Percentiles rank a stretch among this genome's conserved stretches.
Conservation (phyloP, 75 land plant genomes). For the Azolla pinnata region DNA sequence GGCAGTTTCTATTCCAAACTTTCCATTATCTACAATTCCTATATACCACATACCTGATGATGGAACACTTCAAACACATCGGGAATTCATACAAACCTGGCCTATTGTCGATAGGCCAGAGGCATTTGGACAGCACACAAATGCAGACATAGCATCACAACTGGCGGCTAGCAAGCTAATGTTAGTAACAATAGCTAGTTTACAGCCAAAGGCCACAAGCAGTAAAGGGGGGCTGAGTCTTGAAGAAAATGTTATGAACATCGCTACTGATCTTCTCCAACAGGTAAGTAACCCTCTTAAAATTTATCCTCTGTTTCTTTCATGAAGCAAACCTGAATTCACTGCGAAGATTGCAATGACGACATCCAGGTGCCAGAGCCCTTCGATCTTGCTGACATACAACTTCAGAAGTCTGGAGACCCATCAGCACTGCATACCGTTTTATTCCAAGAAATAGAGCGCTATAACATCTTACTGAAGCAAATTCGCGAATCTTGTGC, state of each 20-base stretch:
- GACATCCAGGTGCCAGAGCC: slow-evolving; percentile 21
- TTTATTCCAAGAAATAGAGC: slow-evolving; percentile 26
- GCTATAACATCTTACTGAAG: slow-evolving; percentile 20
- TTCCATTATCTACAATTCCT: slow-evolving; percentile 14
- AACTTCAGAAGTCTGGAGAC: slow-evolving; percentile 13
- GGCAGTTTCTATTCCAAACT: slow-evolving; percentile 16
- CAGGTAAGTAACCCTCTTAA: slow-evolving; percentile 14
- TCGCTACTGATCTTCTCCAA: slow-evolving; percentile 15
- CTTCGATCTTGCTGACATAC: slow-evolving; percentile 18
- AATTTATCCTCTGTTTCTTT: no score
- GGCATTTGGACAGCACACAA: slow-evolving; percentile 30
- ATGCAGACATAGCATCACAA: slow-evolving; percentile 30
- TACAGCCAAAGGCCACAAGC: slow-evolving; percentile 9
- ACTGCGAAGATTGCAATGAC: no score
- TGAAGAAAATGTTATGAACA: slow-evolving; percentile 18
- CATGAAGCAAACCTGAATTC: no score
- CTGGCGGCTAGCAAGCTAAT: slow-evolving; percentile 16
- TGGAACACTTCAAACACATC: slow-evolving; percentile 23
- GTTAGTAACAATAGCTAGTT: slow-evolving; percentile 16
- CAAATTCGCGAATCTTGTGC: slow-evolving; percentile 18
- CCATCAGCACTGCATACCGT: slow-evolving; percentile 30
- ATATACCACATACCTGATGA: slow-evolving; percentile 29
- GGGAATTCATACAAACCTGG: slow-evolving; percentile 27
- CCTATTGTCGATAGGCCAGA: slow-evolving; percentile 22
- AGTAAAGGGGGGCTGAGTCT: slow-evolving; percentile 14